Conservation (phyloP, 768 basidiomycete genomes). For the Mycena capillaripes region DNA sequence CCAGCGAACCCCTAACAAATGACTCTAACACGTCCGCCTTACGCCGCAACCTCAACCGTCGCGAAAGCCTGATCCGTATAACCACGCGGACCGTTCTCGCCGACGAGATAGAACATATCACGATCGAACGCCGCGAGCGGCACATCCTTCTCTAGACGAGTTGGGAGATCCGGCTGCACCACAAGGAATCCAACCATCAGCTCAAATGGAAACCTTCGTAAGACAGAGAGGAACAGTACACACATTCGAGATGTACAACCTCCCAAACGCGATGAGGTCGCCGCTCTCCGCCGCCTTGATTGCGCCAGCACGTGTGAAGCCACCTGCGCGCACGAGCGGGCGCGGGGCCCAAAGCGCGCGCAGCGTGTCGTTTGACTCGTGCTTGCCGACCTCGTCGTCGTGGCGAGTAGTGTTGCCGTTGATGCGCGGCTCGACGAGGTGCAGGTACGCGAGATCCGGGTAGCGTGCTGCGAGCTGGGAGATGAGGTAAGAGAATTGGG, state of each 20-base stretch:
- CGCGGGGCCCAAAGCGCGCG: conserved; percentile 41
- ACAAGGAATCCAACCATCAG: too few species aligned
- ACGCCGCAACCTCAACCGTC: background rate
- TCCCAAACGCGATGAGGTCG: conserved; percentile 26
- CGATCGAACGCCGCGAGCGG: conserved; percentile 51
- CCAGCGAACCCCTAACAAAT: too few species aligned
- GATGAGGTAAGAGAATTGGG: conserved; percentile 48
- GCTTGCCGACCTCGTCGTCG: background rate
- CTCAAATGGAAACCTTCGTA: too few species aligned
- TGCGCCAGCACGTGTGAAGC: conserved; percentile 45
- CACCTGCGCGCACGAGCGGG: conserved; percentile 47
- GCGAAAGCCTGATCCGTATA: conserved; percentile 41
- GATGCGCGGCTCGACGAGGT: conserved; percentile 48
- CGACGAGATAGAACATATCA: conserved; percentile 55
- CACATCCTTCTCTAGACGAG: conserved; percentile 49
- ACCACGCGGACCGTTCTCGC: conserved; percentile 39
- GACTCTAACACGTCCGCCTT: too few species aligned
- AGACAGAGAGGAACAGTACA: too few species aligned
- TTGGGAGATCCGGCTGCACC: conserved; percentile 59
- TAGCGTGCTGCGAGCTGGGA: conserved; percentile 39
- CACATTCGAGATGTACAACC: conserved; percentile 22
- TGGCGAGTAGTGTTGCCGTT: background rate
- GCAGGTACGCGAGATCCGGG: conserved; percentile 56
- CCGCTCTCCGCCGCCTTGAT: conserved; percentile 41
- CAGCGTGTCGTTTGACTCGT: conserved; percentile 38